Evolutionary conservation across 306 rosid species (phyloP), one percentile per base, ranked within the genome.

Genomic region (Quillaja saponaria): DNA sequence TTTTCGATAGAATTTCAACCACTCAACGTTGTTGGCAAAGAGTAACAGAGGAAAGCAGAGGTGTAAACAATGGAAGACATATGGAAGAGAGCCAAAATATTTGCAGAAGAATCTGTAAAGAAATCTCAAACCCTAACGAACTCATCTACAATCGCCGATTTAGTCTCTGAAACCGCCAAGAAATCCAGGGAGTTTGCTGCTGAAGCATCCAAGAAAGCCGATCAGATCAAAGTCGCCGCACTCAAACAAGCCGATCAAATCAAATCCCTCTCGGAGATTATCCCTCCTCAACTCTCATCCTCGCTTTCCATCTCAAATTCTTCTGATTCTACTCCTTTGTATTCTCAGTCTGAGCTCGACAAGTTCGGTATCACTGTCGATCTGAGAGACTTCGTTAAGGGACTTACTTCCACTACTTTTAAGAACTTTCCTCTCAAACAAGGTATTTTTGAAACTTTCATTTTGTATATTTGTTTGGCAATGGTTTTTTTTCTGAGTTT

Each of bases 31-130:
- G 4, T 4, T 25, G 31, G 44, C 2, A 3, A 39, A 39, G 44
- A 39, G 7, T 39, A 39, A 6, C 65, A 3, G 28, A 17, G 34
- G 49, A 13, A 34, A 51, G 21, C 54, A 1, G 13, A 18, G 19
- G 7, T 8, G 34, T 13, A 13, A 45, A 53, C 70, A 80, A 94
- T 94, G 99, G 99, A 94, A 60, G 87, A 87, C 63, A 53, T 89
- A 0, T 94, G 99, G 97, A 87, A 83, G 69, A 83, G 88, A 73
- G 99, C 99, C 3, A 89, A 81, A 72, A 65, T 68, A 11, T 85
- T 94, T 75, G 99, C 99, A 0, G 97, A 94, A 74, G 99, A 94
- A 76, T 90, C 99, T 0, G 97, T 96, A 3, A 89, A 90, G 86
- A 85, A 74, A 45, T 87, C 97, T 3, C 97, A 89, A 35, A 49